Conservation (phyloP, 257 asterid species). For the Jaltomata sinuosa region DNA sequence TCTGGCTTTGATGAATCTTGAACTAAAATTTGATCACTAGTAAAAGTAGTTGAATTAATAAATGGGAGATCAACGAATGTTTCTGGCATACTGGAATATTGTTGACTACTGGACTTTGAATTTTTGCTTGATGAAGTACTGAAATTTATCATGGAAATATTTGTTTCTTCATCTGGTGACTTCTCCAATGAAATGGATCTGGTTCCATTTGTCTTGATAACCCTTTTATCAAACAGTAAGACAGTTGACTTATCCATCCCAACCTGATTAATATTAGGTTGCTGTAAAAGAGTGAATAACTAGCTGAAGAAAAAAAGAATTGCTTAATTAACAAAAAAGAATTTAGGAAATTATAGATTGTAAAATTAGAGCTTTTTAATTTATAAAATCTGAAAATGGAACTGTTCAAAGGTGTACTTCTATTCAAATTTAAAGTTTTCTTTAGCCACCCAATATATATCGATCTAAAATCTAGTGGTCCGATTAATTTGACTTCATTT, state of each 20-base stretch:
- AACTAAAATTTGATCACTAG: neutral
- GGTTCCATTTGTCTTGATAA: neutral
- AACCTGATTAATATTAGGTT: neutral
- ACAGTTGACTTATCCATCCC: neutral
- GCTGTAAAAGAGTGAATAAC: neutral
- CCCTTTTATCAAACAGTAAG: neutral
- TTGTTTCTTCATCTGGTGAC: neutral
- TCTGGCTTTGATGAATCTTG: constrained; percentile 1
- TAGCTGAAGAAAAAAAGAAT: neutral
- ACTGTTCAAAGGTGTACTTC: too few relatives aligned
- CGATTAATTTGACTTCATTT: too few relatives aligned
- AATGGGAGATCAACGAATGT: neutral
- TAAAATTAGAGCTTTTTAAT: neutral
- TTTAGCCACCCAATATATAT: neutral
- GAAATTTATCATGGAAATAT: constrained; percentile 4
- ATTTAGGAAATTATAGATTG: neutral
- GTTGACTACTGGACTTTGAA: neutral
- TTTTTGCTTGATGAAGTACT: neutral
- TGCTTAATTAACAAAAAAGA: neutral
- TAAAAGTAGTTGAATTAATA: neutral
- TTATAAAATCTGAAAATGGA: neutral
- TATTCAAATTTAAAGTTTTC: neutral
- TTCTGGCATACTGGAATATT: neutral
- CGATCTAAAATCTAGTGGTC: neutral
- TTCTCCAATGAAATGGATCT: neutral